Base-by-base conservation (phyloP, 371 early-diverging fungal genomes). In the Zopfochytrium polystomum region DNA sequence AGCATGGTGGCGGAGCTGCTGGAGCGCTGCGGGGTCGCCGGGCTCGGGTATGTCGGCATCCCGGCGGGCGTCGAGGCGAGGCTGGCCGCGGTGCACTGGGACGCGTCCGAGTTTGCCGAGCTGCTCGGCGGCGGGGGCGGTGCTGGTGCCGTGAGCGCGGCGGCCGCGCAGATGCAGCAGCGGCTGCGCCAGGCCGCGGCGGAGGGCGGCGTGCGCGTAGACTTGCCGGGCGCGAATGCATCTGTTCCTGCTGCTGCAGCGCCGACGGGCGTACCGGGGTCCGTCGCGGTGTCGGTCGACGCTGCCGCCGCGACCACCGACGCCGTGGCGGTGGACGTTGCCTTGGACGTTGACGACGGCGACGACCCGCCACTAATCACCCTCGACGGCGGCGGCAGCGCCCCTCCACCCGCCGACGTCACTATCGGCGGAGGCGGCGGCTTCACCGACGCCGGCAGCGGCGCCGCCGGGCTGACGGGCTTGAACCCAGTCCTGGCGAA, bases 41-140 rank as follows among this genome's bases (percentile, higher is more conserved):
- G 18, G 22, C 42, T 27, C 11, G 66, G 49, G 11, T 67, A 54
- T 42, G 50, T 71, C 34, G 71, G 71, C 29, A 60, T 71, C 20
- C 66, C 71, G 3, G 18, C 23, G 20, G 65, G 65, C 4, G 58
- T 65, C 3, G 70, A 65, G 50, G 11, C 45, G 32, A 23, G 62
- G 26, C 47, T 69, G 27, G 65, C 62, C 29, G 6, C 45, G 5
- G 44, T 61, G 35, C 29, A 45, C n/a, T 60, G 60, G 62, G 62
- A 65, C 33, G n/a, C n/a, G n/a, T 47, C 49, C 9, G 50, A 47
- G 20, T 6, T 45, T 7, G 11, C n/a, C 9, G 30, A 3, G 22
- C 3, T n/a, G n/a, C n/a, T n/a, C n/a, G n/a, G n/a, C n/a, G n/a
- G n/a, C n/a, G n/a, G n/a, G n/a, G n/a, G n/a, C n/a, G n/a, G n/a